Evolutionary conservation across 1,284 basidiomycete genomes (phyloP), one percentile per base, ranked within the genome.

Genomic region (Sporisorium graminicola): DNA sequence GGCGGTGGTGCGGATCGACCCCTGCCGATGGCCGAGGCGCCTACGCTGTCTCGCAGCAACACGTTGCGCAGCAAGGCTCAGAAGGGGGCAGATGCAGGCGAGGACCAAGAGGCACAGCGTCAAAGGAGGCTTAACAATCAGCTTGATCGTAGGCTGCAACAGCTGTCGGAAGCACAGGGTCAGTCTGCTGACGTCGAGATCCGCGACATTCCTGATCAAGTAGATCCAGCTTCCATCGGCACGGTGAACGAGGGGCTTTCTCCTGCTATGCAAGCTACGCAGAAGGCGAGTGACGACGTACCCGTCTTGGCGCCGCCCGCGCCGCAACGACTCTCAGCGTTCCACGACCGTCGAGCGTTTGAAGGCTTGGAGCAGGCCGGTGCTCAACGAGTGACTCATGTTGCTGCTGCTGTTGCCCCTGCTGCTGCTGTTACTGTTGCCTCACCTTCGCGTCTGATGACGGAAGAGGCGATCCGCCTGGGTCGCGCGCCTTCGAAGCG

Each of bases 401-500:
- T 29, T 3, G 53, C 31, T 5, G 52, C 27, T 24, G 26, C 46
- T 2, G 42, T 24, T 4, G n/a, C n/a, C n/a, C n/a, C n/a, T n/a
- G n/a, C n/a, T 3, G 24, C 24, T 3, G 53, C 31, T 5, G 52
- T 22, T 24, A 20, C 46, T 2, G 42, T 24, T 4, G 44, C 47
- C 4, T n/a, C 24, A 7, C n/a, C 50, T 5, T 37, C 57, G 4
- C 52, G n/a, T 31, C 57, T 57, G 49, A 13, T 35, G 18, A 37
- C 44, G 53, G 69, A 67, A 33, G 74, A 73, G 35, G 74, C 74
- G n/a, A 57, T 71, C 10, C 61, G 74, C 7, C 65, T 77, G 13
- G 74, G 74, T 9, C 61, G 62, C 20, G 74, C 74, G 5, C 74
- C 74, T 2, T 77, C 69, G 20, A 77, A 77, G 50, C 69, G 74